phyloP scores from a whole-genome alignment of 345 rosid species.

The Microcos paniculata region DNA sequence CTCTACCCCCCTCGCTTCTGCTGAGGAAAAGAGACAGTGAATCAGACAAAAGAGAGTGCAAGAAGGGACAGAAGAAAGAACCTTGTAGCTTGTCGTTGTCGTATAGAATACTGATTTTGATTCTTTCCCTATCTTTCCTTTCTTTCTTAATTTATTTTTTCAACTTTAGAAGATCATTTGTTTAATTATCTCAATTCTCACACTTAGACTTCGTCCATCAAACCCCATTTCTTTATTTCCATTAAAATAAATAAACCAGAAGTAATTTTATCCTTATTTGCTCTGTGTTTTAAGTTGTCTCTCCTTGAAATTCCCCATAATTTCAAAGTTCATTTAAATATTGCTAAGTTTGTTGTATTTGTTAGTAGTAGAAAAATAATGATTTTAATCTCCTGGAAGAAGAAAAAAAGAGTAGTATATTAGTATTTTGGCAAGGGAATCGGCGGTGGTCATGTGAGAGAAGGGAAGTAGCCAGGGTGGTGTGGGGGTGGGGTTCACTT shows the following conservation, averaged over 20 bases:
- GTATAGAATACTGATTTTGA: conserved; percentile 38
- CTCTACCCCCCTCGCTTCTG: conserved; percentile 12
- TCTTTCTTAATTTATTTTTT: background rate
- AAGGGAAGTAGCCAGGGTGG: background rate
- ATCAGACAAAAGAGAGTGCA: conserved; percentile 49
- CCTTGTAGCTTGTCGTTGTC: conserved; percentile 49
- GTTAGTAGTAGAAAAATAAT: background rate
- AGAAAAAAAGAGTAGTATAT: background rate
- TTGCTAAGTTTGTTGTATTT: conserved; percentile 10
- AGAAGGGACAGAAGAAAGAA: conserved; percentile 56
- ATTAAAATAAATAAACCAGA: background rate
- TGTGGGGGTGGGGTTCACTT: conserved; percentile 43
- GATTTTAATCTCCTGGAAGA: conserved; percentile 6
- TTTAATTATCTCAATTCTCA: background rate
- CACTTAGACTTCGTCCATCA: conserved; percentile 4
- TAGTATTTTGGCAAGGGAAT: conserved; percentile 22
- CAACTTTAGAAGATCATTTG: conserved; percentile 16
- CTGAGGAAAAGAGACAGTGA: conserved; percentile 22
- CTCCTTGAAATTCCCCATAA: conserved; percentile 46
- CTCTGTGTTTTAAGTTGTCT: conserved; percentile 61
- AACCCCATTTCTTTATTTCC: background rate
- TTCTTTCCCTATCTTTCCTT: conserved; percentile 25
- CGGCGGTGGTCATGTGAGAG: conserved; percentile 52
- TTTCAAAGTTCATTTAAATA: conserved; percentile 8
- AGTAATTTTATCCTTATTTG: conserved; percentile 30